Evolutionary conservation across 257 asterid species (phyloP).

Genomic region (Gardenia jasminoides): DNA sequence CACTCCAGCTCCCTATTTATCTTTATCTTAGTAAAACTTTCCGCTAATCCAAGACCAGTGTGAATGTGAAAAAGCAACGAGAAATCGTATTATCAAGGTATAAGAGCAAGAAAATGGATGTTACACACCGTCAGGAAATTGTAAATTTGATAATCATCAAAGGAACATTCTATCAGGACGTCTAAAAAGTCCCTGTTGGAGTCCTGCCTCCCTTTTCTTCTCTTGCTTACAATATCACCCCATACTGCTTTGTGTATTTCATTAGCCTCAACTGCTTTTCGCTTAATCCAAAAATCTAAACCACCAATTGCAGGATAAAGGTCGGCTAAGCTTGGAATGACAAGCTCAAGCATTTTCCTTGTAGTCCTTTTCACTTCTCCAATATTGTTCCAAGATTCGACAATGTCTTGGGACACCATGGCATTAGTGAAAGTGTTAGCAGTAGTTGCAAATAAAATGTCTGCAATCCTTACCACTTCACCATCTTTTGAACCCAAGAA

Average conservation of each 20-base stretch:
- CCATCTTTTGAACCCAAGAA: conserved; percentile 14
- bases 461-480: not conserved
- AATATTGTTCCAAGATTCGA: not conserved
- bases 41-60: no score
- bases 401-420: conserved; percentile 6
- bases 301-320: not conserved
- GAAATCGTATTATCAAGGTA: not conserved
- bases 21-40: no score
- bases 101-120: not conserved
- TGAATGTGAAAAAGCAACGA: no score
- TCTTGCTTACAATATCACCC: not conserved
- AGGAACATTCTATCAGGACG: not conserved
- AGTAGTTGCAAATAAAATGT: not conserved
- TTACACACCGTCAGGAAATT: not conserved
- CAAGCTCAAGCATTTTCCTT: conserved; percentile 1
- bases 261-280: not conserved
- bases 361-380: not conserved
- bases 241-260: not conserved
- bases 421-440: not conserved
- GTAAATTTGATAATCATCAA: not conserved
- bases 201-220: not conserved
- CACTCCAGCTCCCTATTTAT: no score
- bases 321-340: conserved; percentile 9
- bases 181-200: not conserved
- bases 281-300: not conserved